Percentiles rank a stretch among this genome's conserved stretches.
These are phyloP conservation scores for Boletus pseudo-olivaceus DNA, from an alignment of 768 basidiomycete genomes.

Conservation along the genomic window DNA sequence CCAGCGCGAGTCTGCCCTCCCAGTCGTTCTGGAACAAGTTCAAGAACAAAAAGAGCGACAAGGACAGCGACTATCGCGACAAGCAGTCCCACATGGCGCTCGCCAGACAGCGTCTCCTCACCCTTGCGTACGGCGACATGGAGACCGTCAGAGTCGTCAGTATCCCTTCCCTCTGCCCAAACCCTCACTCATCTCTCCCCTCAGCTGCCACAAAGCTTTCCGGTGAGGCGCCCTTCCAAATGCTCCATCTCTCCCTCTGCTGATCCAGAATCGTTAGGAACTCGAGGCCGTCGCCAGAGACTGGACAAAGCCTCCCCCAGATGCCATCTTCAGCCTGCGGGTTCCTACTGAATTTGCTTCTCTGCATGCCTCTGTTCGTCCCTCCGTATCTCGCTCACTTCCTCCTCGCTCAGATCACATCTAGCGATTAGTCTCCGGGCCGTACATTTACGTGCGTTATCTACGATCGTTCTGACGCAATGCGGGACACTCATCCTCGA, in stretches of 20 bases:
- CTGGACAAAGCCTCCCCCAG: constrained; percentile 85
- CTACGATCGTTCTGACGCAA: constrained; percentile 12
- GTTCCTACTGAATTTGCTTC: constrained; percentile 88
- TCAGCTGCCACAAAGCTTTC: constrained; percentile 67
- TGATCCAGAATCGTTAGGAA: constrained; percentile 47
- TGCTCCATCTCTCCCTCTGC: neutral
- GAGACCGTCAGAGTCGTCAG: constrained; percentile 73
- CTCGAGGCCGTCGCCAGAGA: constrained; percentile 76
- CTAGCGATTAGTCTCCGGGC: constrained; percentile 75
- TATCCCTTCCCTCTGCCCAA: constrained; percentile 6
- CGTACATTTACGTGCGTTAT: constrained; percentile 73
- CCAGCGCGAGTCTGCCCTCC: constrained; percentile 56
- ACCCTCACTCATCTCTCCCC: neutral
- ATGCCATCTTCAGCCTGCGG: constrained; percentile 69
- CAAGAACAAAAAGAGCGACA: constrained; percentile 58
- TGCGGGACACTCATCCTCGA: constrained; percentile 8
- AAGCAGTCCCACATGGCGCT: constrained; percentile 62
- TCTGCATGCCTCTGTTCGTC: constrained; percentile 73
- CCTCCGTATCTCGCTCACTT: constrained; percentile 4
- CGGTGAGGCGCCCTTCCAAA: constrained; percentile 39
- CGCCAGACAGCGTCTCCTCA: constrained; percentile 71
- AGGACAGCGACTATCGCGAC: constrained; percentile 59
- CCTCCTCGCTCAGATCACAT: constrained; percentile 22
- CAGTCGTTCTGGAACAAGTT: constrained; percentile 60
- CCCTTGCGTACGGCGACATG: constrained; percentile 80